These are phyloP conservation scores for Blastobotrys apis DNA, from an alignment of 1,139 yeast genomes.

Conservation along the genomic window DNA sequence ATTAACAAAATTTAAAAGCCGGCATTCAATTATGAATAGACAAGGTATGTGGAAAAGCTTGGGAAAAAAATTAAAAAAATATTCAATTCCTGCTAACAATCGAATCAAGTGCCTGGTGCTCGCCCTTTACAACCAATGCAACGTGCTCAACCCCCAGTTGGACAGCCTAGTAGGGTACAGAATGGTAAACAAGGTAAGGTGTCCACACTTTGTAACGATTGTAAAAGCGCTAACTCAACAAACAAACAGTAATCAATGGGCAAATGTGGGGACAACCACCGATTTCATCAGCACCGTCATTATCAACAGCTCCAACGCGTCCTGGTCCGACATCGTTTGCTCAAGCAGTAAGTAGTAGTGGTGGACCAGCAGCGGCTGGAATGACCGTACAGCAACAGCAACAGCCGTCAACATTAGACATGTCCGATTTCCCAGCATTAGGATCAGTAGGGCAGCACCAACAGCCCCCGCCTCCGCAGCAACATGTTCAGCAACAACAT, in stretches of 20 bases:
- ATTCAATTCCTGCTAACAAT: no score
- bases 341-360: conserved; percentile 20
- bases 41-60: neutral
- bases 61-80: no score
- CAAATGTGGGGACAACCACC: conserved; percentile 14
- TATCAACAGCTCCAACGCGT: conserved; percentile 11
- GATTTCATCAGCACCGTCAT: neutral
- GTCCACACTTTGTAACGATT: no score
- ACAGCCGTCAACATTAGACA: conserved; percentile 22
- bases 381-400: conserved; percentile 15
- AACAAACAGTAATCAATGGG: conserved; percentile 11
- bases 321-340: conserved; percentile 19
- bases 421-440: conserved; percentile 32
- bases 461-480: neutral
- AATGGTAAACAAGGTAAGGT: no score
- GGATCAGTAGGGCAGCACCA: conserved; percentile 12
- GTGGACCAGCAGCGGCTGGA: neutral
- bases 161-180: neutral
- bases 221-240: neutral
- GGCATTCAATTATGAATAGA: neutral
- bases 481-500: neutral
- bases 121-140: conserved; percentile 5
- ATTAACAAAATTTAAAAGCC: neutral
- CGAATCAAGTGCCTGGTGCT: conserved; percentile 7
- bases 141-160: neutral